phyloP scores from a whole-genome alignment of 202 grass and related monocot genomes.

The Panicum virgatum region DNA sequence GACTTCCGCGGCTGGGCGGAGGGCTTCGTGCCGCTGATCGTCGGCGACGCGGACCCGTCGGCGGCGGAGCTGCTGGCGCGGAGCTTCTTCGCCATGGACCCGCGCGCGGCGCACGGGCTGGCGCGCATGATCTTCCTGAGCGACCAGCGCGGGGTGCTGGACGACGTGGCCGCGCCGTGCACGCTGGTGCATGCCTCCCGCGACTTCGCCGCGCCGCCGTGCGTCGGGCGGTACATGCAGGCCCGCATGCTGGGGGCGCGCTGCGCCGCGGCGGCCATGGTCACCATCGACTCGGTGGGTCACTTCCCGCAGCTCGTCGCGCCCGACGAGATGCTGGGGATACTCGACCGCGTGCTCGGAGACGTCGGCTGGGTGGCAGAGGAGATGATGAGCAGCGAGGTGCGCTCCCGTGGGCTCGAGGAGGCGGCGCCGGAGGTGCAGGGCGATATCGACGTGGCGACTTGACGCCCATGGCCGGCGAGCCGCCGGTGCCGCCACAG shows the following conservation, averaged over 20 bases:
- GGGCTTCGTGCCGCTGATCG: conserved; percentile 41
- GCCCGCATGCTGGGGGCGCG: conserved; percentile 42
- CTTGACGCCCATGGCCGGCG: neutral
- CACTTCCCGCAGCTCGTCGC: conserved; percentile 75
- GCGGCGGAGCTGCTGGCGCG: conserved; percentile 33
- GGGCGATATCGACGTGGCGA: conserved; percentile 17
- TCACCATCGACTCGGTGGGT: conserved; percentile 58
- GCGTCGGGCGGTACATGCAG: conserved; percentile 59
- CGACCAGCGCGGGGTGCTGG: conserved; percentile 56
- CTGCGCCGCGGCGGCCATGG: conserved; percentile 10
- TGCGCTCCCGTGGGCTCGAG: too few species aligned
- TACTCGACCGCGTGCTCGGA: conserved; percentile 52
- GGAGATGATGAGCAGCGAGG: too few species aligned
- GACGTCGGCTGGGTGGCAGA: too few species aligned
- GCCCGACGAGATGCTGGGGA: conserved; percentile 43
- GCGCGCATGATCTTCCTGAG: conserved; percentile 65
- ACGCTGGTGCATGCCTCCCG: conserved; percentile 54
- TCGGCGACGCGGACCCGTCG: conserved; percentile 27
- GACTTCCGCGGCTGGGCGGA: conserved; percentile 62
- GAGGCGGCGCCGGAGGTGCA: neutral
- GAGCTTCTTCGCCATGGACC: conserved; percentile 73
- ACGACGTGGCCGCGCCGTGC: conserved; percentile 47
- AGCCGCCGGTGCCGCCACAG: neutral
- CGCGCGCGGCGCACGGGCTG: conserved; percentile 50
- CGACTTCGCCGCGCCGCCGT: conserved; percentile 57